phyloP scores from a whole-genome alignment of 1,139 yeast species.

The Geotrichum klebahnii region DNA sequence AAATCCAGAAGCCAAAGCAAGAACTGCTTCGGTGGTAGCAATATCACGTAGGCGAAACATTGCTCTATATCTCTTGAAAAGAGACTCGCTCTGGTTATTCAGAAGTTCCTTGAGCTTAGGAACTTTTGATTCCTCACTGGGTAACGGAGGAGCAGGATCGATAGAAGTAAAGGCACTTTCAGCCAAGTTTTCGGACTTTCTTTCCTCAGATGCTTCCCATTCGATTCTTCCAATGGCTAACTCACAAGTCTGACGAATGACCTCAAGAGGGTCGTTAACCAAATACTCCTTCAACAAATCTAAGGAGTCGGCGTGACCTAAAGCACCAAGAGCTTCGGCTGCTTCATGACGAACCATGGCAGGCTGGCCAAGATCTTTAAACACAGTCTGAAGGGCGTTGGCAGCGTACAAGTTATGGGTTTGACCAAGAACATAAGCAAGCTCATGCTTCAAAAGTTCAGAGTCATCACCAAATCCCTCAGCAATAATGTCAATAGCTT shows the following conservation, averaged over 20 bases:
- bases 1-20: constrained; percentile 87
- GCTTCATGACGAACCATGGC: constrained; percentile 99
- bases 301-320: constrained; percentile 78
- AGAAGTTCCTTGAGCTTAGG: constrained; percentile 62
- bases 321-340: constrained; percentile 96
- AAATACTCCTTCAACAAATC: constrained; percentile 59
- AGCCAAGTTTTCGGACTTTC: constrained; percentile 64
- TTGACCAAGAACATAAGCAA: constrained; percentile 97
- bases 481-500: constrained; percentile 81
- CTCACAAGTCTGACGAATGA: constrained; percentile 95
- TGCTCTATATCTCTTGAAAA: constrained; percentile 94
- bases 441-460: constrained; percentile 95
- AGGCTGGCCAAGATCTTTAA: constrained; percentile 58
- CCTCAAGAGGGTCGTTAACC: constrained; percentile 72
- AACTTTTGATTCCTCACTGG: constrained; percentile 54
- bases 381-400: constrained; percentile 66
- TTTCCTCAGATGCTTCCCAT: constrained; percentile 75
- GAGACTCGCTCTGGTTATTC: constrained; percentile 70
- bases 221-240: constrained; percentile 90
- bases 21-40: constrained; percentile 87
- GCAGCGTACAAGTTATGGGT: constrained; percentile 80
- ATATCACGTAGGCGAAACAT: constrained; percentile 97
- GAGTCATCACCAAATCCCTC: constrained; percentile 73
- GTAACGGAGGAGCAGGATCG: constrained; percentile 97
- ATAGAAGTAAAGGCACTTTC: constrained; percentile 76